Conservation (phyloP, 495 filamentous ascomycete species). For the Margaritispora aquatica region DNA sequence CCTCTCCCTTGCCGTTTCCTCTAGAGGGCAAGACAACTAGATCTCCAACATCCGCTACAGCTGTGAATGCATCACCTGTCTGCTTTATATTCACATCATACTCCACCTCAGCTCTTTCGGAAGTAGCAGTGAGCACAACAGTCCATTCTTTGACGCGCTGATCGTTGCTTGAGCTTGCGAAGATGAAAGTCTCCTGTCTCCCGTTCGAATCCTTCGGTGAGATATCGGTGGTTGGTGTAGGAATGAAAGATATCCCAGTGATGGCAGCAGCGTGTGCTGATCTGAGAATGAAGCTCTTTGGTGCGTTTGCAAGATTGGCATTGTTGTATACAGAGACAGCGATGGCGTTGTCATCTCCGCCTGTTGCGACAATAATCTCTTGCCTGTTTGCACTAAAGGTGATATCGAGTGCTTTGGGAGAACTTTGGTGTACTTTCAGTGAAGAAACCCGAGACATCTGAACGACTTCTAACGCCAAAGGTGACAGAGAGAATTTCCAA, state of each 20-base stretch:
- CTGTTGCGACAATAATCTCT: conserved; percentile 54
- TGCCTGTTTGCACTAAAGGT: neutral
- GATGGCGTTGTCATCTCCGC: conserved; percentile 80
- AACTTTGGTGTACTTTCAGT: conserved; percentile 62
- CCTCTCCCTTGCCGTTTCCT: neutral
- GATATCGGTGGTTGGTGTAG: neutral
- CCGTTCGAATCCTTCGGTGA: neutral
- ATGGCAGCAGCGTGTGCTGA: conserved; percentile 78
- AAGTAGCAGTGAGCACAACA: conserved; percentile 4
- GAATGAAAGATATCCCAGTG: conserved; percentile 54
- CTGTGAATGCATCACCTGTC: conserved; percentile 18
- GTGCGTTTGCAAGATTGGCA: neutral
- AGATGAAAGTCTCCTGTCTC: conserved; percentile 5
- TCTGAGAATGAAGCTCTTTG: conserved; percentile 39
- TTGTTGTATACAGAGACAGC: conserved; percentile 37
- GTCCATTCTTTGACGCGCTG: conserved; percentile 77
- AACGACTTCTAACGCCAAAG: conserved; percentile 4
- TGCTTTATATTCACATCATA: conserved; percentile 5
- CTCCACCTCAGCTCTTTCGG: neutral
- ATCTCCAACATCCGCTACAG: conserved; percentile 23
- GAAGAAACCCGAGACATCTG: conserved; percentile 18
- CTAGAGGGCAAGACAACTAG: conserved; percentile 2
- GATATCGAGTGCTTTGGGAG: conserved; percentile 54
- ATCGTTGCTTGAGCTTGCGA: conserved; percentile 69
- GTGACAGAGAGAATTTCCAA: conserved; percentile 19